phyloP scores from a whole-genome alignment of 805 yeast species.

The Babjeviella inositovora region DNA sequence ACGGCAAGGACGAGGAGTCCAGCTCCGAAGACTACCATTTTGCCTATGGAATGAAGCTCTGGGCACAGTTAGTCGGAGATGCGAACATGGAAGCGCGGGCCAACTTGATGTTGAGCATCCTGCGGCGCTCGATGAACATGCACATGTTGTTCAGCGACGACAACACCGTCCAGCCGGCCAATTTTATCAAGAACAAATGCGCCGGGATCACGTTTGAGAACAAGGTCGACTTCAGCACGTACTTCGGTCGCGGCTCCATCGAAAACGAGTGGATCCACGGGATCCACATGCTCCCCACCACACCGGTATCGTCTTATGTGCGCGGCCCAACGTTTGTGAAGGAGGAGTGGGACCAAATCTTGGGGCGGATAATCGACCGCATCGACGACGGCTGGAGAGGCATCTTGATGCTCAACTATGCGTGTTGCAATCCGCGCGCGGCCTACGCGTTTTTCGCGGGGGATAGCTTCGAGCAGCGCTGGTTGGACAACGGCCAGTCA shows the following conservation, averaged over 20 bases:
- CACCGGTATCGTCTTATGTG: slow-evolving; percentile 22
- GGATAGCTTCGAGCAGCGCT: slow-evolving; percentile 16
- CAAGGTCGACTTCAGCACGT: slow-evolving; percentile 24
- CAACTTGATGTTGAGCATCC: slow-evolving; percentile 19
- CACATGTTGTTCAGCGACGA: slow-evolving; percentile 22
- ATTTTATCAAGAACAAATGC: slow-evolving; percentile 20
- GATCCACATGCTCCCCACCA: slow-evolving; percentile 27
- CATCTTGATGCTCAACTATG: slow-evolving; percentile 18
- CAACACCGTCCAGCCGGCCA: slow-evolving; percentile 19
- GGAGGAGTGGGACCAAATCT: slow-evolving; percentile 24
- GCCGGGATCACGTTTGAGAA: slow-evolving; percentile 27
- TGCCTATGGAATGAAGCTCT: slow-evolving; percentile 21
- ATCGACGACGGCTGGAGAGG: slow-evolving; percentile 32
- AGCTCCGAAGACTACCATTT: slow-evolving; percentile 27
- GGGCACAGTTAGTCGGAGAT: slow-evolving; percentile 15
- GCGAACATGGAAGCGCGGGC: slow-evolving; percentile 16
- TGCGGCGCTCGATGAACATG: slow-evolving; percentile 21
- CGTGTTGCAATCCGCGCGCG: slow-evolving; percentile 17
- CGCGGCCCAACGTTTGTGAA: slow-evolving; percentile 15
- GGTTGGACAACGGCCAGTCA: slow-evolving; percentile 25
- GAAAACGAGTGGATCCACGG: slow-evolving; percentile 32
- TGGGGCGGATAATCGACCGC: slow-evolving; percentile 14
- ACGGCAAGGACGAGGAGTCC: slow-evolving; percentile 28
- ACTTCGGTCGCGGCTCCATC: slow-evolving; percentile 25
- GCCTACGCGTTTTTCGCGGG: slow-evolving; percentile 16